Evolutionary conservation across 139 green algal genomes (phyloP).

Genomic region (Pedinophyceae sp.): DNA sequence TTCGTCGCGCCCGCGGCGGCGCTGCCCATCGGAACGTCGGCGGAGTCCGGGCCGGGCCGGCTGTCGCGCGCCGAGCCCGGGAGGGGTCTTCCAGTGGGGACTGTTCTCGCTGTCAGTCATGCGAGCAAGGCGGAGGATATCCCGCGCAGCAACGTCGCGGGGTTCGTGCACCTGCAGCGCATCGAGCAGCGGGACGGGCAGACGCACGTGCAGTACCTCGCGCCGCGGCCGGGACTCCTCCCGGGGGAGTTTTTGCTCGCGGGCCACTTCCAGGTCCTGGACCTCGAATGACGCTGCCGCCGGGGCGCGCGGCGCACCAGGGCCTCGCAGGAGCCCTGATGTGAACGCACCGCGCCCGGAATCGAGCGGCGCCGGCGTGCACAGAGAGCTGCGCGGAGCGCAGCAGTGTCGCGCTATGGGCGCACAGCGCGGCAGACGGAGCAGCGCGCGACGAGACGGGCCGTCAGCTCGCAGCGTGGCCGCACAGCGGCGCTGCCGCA

Average conservation of each 20-base stretch:
- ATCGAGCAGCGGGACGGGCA: slow-evolving; percentile 30
- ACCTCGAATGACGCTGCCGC: too few species aligned
- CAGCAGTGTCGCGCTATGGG: too few species aligned
- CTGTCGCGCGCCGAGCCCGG: background rate
- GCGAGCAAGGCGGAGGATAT: background rate
- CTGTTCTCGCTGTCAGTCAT: background rate
- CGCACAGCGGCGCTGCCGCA: too few species aligned
- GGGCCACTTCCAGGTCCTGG: slow-evolving; percentile 51
- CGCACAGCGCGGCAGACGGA: too few species aligned
- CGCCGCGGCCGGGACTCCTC: slow-evolving; percentile 46
- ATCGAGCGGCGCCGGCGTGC: too few species aligned
- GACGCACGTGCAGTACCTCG: slow-evolving; percentile 24
- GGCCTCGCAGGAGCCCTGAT: too few species aligned
- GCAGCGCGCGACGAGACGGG: too few species aligned
- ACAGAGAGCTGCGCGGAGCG: too few species aligned
- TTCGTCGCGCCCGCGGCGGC: slow-evolving; percentile 51
- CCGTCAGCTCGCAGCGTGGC: too few species aligned
- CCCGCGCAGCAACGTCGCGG: slow-evolving; percentile 52
- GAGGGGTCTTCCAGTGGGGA: background rate
- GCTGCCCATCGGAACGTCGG: slow-evolving; percentile 42
- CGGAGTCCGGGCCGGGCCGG: background rate
- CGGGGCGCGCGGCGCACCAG: too few species aligned
- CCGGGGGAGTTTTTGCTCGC: slow-evolving; percentile 57
- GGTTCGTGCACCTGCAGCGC: slow-evolving; percentile 66
- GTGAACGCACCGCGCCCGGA: too few species aligned